Base-by-base conservation (phyloP, 148 eudicot species). In the Selenicereus undatus region DNA sequence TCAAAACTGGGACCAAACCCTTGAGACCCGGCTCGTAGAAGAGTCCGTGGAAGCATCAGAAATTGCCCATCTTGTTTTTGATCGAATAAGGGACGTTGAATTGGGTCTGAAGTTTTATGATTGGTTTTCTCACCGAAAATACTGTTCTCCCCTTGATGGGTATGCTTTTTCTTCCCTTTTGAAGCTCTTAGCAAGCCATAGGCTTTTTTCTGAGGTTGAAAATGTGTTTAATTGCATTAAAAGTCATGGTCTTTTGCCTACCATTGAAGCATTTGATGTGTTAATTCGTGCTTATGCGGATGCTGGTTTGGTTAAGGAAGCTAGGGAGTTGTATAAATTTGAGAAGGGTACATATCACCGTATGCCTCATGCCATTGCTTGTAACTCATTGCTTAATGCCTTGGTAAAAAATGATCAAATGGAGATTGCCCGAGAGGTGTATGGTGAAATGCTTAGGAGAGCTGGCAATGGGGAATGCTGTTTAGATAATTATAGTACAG, bases 121-220 rank as follows among this genome's bases (percentile, higher is more conserved):
- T 71, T 96, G 97, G 92, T 83, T 90, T 35, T 77, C 70, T 62
- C 73, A 80, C 21, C 72, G 86, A 51, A 87, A 86, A 5, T 92
- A 86, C 30, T 86, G 93, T 24, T 78, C 84, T 86, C 74, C 91
- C 5, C 89, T 93, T 78, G 91, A 92, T 86, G 90, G 91, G 87
- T 76, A 58, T 84, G 94, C 92, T 70, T 91, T 86, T 83, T 96
- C 99, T 80, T 93, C 99, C 17, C 91, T 96, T 80, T 76, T 96
- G 36, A 92, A 90, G 87, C 90, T 93, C 42, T 83, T 96, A 75
- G 93, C 90, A 1, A 86, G 66, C 76, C 89, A 84, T 64, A 90
- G 83, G 79, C 84, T 88, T 75, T 90, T 96, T 83, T 14, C 71
- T n/a, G 99, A 93, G 78, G 81, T 89, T 36, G 93, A 89, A 75